Evolutionary conservation across 1,284 basidiomycete species (phyloP).

Genomic region (Leucoagaricus sp.): DNA sequence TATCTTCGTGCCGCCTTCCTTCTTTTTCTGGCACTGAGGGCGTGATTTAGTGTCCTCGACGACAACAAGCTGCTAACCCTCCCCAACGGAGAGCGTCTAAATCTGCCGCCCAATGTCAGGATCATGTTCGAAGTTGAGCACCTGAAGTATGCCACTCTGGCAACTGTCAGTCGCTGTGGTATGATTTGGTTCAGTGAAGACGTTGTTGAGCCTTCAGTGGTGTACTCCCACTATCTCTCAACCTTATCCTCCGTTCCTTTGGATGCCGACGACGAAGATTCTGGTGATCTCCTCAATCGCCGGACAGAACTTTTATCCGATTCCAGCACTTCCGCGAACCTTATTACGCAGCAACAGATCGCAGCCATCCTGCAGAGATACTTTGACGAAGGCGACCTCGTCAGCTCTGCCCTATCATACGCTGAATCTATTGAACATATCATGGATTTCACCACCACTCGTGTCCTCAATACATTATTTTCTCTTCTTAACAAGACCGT

Average conservation of each 20-base stretch:
- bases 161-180: slow-evolving; percentile 99
- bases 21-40: not conserved
- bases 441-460: slow-evolving; percentile 96
- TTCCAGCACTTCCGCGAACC: slow-evolving; percentile 57
- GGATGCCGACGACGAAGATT: slow-evolving; percentile 90
- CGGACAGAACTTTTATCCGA: slow-evolving; percentile 56
- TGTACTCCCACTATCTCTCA: slow-evolving; percentile 88
- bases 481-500: slow-evolving; percentile 96
- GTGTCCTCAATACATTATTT: slow-evolving; percentile 94
- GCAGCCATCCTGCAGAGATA: slow-evolving; percentile 78
- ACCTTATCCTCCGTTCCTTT: slow-evolving; percentile 79
- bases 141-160: slow-evolving; percentile 94
- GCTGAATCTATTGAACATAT: slow-evolving; percentile 91
- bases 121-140: slow-evolving; percentile 99
- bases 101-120: slow-evolving; percentile 94
- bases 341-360: slow-evolving; percentile 82
- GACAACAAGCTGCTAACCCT: slow-evolving; percentile 98
- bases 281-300: slow-evolving; percentile 59
- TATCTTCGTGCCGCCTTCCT: slow-evolving; percentile 14
- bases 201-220: slow-evolving; percentile 89
- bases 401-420: slow-evolving; percentile 77
- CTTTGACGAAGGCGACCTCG: slow-evolving; percentile 83
- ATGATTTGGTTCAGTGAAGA: slow-evolving; percentile 99
- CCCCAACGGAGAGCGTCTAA: slow-evolving; percentile 98
- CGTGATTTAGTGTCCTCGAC: slow-evolving; percentile 81